Conservation (phyloP, 306 rosid genomes). For the Dicorynia guianensis region DNA sequence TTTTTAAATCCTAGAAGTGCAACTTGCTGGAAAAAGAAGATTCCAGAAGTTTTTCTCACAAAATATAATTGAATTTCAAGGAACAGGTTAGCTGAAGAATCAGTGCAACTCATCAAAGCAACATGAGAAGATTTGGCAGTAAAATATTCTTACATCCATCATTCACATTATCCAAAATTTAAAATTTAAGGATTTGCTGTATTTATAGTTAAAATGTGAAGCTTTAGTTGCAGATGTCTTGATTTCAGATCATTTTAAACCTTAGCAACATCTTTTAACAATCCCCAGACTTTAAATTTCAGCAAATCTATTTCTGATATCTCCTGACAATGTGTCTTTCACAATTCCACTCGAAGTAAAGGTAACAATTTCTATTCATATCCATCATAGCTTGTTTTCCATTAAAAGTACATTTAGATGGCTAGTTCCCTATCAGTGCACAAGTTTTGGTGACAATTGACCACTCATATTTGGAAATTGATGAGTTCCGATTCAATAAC, state of each 20-base stretch:
- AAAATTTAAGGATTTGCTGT: neutral
- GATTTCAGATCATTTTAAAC: constrained; percentile 7
- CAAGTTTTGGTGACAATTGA: neutral
- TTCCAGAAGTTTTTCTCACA: constrained; percentile 5
- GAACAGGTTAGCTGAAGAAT: constrained; percentile 25
- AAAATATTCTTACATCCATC: constrained; percentile 12
- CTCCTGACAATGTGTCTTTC: constrained; percentile 2
- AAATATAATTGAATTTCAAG: constrained; percentile 18
- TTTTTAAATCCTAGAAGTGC: constrained; percentile 18
- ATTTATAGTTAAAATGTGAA: neutral
- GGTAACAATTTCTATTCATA: constrained; percentile 1
- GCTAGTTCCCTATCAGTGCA: neutral
- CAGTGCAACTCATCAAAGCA: constrained; percentile 24
- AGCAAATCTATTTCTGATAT: neutral
- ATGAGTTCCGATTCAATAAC: constrained; percentile 8
- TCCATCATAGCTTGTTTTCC: constrained; percentile 6
- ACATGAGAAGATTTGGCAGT: neutral
- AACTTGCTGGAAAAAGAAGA: neutral
- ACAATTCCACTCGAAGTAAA: neutral
- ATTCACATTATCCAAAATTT: neutral
- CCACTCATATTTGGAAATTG: neutral
- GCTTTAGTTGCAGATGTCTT: constrained; percentile 16
- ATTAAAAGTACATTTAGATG: constrained; percentile 2
- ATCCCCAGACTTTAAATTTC: neutral
- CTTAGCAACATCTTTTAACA: neutral